Conservation (phyloP, 176 grass and related monocot genomes). For the Aegilops longissima region DNA sequence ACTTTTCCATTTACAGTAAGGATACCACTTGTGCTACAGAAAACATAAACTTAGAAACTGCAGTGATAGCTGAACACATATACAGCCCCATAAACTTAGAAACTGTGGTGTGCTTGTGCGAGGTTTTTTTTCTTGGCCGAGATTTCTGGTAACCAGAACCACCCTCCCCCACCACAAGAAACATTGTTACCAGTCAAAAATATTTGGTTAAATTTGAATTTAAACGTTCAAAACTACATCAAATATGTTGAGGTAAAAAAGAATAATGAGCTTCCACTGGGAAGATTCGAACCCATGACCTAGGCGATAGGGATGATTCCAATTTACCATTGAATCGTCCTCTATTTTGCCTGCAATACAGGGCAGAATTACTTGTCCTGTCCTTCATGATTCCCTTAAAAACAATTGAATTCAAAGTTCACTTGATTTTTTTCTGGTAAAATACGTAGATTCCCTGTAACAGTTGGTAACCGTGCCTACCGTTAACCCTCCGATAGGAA, state of each 20-base stretch:
- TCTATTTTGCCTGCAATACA: not conserved
- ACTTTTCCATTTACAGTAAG: not conserved
- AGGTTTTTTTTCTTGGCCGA: not conserved
- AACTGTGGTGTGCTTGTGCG: not conserved
- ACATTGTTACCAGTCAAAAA: not conserved
- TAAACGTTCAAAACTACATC: not conserved
- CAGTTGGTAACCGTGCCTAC: not conserved
- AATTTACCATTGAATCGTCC: not conserved
- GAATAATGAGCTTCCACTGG: not conserved
- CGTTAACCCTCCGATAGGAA: not conserved
- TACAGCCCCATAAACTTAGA: not conserved
- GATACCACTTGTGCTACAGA: not conserved
- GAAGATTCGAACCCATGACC: not conserved
- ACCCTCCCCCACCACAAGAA: not conserved
- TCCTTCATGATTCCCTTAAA: not conserved
- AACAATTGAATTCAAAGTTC: not conserved
- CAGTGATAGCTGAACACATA: not conserved
- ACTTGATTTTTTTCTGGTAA: not conserved
- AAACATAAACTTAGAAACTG: not conserved
- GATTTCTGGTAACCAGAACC: not conserved
- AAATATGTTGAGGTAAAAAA: not conserved
- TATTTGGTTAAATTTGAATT: not conserved
- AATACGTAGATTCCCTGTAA: not conserved
- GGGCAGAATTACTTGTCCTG: not conserved
- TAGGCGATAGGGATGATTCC: not conserved